phyloP scores from a whole-genome alignment of 495 filamentous ascomycete genomes.

The Tuber calosporum region DNA sequence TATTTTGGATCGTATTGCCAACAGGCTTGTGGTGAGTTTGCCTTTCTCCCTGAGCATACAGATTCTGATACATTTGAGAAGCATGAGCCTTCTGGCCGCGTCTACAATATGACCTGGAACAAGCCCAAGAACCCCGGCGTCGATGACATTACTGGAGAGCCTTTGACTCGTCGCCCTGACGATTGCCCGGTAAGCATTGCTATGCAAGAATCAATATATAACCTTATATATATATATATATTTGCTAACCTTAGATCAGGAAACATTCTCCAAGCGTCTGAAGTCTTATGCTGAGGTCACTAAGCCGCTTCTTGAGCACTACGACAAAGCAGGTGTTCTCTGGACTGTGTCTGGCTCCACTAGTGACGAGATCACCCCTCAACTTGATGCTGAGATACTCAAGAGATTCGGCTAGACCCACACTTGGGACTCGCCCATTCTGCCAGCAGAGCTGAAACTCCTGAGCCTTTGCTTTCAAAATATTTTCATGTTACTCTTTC shows the following conservation, averaged over 20 bases:
- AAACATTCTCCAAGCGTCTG: slow-evolving; percentile 73
- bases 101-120: slow-evolving; percentile 93
- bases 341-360: slow-evolving; percentile 81
- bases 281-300: slow-evolving; percentile 80
- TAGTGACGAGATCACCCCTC: slow-evolving; percentile 88
- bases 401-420: slow-evolving; percentile 54
- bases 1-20: slow-evolving; percentile 79
- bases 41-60: slow-evolving; percentile 44
- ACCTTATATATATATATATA: no score
- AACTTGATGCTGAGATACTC: slow-evolving; percentile 72
- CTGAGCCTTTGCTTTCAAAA: neutral
- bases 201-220: neutral
- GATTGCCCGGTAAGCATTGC: slow-evolving; percentile 51
- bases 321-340: slow-evolving; percentile 74
- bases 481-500: slow-evolving; percentile 5
- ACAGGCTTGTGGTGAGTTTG: slow-evolving; percentile 64
- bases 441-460: neutral
- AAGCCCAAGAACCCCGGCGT: slow-evolving; percentile 67
- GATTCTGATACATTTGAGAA: slow-evolving; percentile 14
- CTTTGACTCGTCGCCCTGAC: slow-evolving; percentile 70
- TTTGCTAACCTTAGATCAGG: slow-evolving; percentile 46
- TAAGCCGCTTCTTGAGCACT: slow-evolving; percentile 76
- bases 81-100: slow-evolving; percentile 79
- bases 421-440: neutral
- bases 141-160: slow-evolving; percentile 89